Percentiles rank a stretch among this genome's conserved stretches.
Evolutionary conservation across 192 early-diverging fungal genomes (phyloP).

Genomic region (Lobosporangium transversale): DNA sequence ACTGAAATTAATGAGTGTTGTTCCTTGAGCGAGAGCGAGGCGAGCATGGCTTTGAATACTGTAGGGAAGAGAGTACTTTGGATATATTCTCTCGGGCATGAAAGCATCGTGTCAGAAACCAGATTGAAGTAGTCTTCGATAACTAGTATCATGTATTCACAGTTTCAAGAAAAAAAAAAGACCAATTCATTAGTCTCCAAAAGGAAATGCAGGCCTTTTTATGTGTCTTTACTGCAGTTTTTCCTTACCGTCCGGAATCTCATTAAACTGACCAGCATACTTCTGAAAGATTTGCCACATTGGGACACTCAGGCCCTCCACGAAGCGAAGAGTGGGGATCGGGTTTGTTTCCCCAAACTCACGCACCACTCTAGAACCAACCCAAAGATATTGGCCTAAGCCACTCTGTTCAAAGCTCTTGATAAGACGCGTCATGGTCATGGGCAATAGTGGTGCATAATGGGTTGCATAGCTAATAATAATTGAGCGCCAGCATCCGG

Average conservation of each 20-base stretch:
- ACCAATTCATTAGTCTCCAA: too few relatives aligned
- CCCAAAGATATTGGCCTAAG: constrained; percentile 84
- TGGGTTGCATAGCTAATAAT: constrained; percentile 66
- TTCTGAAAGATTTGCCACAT: constrained; percentile 67
- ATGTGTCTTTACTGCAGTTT: not conserved
- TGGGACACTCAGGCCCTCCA: constrained; percentile 71
- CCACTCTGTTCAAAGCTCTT: constrained; percentile 74
- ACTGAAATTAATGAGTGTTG: constrained; percentile 60
- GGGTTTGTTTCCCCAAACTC: constrained; percentile 69
- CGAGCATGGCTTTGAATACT: constrained; percentile 71
- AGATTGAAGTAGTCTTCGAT: constrained; percentile 83
- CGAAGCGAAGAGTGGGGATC: constrained; percentile 62
- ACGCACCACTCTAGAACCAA: constrained; percentile 70
- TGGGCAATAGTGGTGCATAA: constrained; percentile 65
- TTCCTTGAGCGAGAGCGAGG: constrained; percentile 66
- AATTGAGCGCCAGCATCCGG: constrained; percentile 66
- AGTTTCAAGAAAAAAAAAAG: too few relatives aligned
- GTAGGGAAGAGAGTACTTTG: constrained; percentile 64
- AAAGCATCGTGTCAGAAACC: constrained; percentile 58
- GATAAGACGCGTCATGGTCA: constrained; percentile 70
- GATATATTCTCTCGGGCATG: constrained; percentile 62
- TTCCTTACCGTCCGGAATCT: constrained; percentile 75
- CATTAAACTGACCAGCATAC: constrained; percentile 61
- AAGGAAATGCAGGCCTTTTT: too few relatives aligned
- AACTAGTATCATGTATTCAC: constrained; percentile 56